A percentile compares a stretch with the other conserved stretches of the same genome.
Conservation (phyloP, 805 yeast species). For the Myxozyma geophila region DNA sequence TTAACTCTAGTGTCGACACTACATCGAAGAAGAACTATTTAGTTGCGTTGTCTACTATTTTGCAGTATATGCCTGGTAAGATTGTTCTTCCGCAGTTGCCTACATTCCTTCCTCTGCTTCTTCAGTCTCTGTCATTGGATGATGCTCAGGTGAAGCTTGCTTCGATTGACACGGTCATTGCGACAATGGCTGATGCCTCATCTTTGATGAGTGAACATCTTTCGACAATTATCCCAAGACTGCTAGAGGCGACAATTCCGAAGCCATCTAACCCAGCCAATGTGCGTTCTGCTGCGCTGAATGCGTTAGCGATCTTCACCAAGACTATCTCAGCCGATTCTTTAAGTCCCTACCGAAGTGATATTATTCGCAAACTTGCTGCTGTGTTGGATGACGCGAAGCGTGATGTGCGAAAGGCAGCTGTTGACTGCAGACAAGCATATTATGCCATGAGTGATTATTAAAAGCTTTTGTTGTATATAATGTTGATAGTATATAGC, state of each 20-base stretch:
- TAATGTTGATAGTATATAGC: slow-evolving; percentile 3
- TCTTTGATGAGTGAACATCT: slow-evolving; percentile 59
- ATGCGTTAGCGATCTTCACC: slow-evolving; percentile 59
- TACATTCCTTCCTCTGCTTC: slow-evolving; percentile 68
- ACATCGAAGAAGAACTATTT: slow-evolving; percentile 56
- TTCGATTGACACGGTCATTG: slow-evolving; percentile 61
- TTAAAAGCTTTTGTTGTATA: background rate
- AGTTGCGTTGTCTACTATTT: slow-evolving; percentile 66
- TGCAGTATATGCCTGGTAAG: slow-evolving; percentile 65
- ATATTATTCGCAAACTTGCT: slow-evolving; percentile 55
- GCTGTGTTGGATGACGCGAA: slow-evolving; percentile 70
- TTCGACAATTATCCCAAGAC: slow-evolving; percentile 59
- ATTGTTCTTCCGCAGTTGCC: slow-evolving; percentile 68
- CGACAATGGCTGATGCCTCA: slow-evolving; percentile 61
- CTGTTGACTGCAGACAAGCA: slow-evolving; percentile 79
- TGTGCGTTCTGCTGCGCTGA: slow-evolving; percentile 62
- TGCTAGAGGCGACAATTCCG: slow-evolving; percentile 47
- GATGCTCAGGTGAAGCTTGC: slow-evolving; percentile 58
- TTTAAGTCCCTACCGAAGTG: slow-evolving; percentile 57
- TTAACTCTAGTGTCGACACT: slow-evolving; percentile 41
- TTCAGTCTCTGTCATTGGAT: slow-evolving; percentile 62
- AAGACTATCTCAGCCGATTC: slow-evolving; percentile 47
- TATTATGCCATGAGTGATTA: slow-evolving; percentile 53
- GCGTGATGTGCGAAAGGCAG: slow-evolving; percentile 73
- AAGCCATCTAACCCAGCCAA: slow-evolving; percentile 48